These are phyloP conservation scores for Russula sp. DNA, from an alignment of 768 basidiomycete genomes.

Conservation along the genomic window DNA sequence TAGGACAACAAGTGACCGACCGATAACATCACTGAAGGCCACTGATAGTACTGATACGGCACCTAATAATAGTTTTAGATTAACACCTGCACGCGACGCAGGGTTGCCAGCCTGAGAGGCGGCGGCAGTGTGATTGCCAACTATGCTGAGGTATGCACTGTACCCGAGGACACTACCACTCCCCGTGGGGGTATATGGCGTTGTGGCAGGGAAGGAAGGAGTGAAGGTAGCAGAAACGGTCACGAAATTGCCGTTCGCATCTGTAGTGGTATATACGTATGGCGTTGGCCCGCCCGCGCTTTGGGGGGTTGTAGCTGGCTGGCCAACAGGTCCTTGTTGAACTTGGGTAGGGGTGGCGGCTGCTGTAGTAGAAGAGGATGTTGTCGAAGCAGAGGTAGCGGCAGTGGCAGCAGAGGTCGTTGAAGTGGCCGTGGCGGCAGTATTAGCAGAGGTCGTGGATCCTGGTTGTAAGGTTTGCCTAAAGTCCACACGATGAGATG, in stretches of 20 bases:
- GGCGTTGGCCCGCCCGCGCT: slow-evolving; percentile 23
- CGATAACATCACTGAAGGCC: not conserved
- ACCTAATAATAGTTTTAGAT: not conserved
- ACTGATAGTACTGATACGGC: not conserved
- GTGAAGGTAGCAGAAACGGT: slow-evolving; percentile 29
- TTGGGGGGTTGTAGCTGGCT: slow-evolving; percentile 34
- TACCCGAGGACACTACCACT: slow-evolving; percentile 29
- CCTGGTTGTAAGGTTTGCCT: slow-evolving; percentile 20
- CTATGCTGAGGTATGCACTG: slow-evolving; percentile 26
- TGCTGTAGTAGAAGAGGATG: slow-evolving; percentile 20
- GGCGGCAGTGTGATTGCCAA: slow-evolving; percentile 27
- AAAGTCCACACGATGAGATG: not conserved
- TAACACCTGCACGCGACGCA: not conserved
- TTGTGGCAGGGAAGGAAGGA: slow-evolving; percentile 27
- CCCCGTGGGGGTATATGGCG: slow-evolving; percentile 18
- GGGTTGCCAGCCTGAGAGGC: not conserved
- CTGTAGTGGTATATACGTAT: slow-evolving; percentile 31
- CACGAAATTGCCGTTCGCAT: slow-evolving; percentile 27
- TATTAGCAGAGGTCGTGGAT: slow-evolving; percentile 19
- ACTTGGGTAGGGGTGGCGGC: slow-evolving; percentile 12
- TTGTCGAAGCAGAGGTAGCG: slow-evolving; percentile 24
- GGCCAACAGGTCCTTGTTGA: slow-evolving; percentile 49
- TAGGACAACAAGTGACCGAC: not conserved
- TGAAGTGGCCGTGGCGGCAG: slow-evolving; percentile 7
- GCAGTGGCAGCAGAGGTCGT: slow-evolving; percentile 22